A percentile compares a stretch with the other conserved stretches of the same genome.
Evolutionary conservation across 2,329 filamentous ascomycete genomes (phyloP).

Genomic region (Stachybotrys chlorohalonatus): DNA sequence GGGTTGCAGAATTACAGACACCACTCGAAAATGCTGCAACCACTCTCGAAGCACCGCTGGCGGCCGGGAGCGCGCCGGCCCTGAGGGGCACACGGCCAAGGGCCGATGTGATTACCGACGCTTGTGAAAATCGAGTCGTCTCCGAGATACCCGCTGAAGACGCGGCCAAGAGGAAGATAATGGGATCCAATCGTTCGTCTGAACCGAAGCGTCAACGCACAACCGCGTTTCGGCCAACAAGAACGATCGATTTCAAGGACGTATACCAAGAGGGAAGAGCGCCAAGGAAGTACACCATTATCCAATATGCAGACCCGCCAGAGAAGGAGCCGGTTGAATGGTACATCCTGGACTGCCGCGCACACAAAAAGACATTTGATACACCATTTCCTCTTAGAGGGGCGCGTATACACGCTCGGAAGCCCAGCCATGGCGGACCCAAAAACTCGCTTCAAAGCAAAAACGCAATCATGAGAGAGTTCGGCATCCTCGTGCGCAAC

Average conservation of each 20-base stretch:
- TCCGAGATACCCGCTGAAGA: not conserved
- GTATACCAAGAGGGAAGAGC: not conserved
- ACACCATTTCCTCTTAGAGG: not conserved
- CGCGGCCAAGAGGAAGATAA: not conserved
- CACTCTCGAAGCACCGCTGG: not conserved
- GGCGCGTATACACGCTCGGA: too few species aligned
- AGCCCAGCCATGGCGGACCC: too few species aligned
- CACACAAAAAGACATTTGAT: not conserved
- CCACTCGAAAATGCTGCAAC: not conserved
- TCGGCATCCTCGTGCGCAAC: not conserved
- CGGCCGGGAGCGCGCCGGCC: too few species aligned
- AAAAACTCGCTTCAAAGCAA: not conserved
- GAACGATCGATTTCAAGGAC: not conserved
- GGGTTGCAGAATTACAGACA: not conserved
- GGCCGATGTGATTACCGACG: too few species aligned
- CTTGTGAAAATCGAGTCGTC: not conserved
- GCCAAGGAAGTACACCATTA: not conserved
- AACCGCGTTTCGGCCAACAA: not conserved
- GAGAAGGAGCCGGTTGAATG: not conserved
- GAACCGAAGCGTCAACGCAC: not conserved
- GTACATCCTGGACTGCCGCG: not conserved
- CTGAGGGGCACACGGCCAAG: not conserved
- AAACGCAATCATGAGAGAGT: not conserved
- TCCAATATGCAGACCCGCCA: not conserved
- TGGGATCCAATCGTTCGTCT: too few species aligned